These are phyloP conservation scores for Kurtzmaniella natalensis DNA, from an alignment of 1,139 yeast genomes.

Conservation along the genomic window DNA sequence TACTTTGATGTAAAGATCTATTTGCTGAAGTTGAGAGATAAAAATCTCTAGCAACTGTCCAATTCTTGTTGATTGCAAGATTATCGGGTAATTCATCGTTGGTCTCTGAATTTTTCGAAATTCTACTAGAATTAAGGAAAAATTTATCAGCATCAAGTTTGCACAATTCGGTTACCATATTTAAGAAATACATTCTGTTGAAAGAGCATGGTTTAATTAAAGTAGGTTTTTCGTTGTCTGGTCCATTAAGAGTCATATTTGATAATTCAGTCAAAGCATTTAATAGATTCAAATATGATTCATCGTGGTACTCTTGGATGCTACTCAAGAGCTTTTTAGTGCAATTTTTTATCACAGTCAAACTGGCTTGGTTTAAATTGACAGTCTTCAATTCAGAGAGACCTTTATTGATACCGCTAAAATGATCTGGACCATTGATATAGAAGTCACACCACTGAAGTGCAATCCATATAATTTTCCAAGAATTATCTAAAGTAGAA, in stretches of 20 bases:
- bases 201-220: conserved; percentile 29
- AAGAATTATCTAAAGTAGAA: conserved; percentile 58
- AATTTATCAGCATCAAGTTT: conserved; percentile 48
- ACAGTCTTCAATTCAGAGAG: conserved; percentile 19
- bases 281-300: conserved; percentile 46
- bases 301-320: conserved; percentile 47
- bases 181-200: conserved; percentile 38
- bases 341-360: conserved; percentile 50
- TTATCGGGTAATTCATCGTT: too few species aligned
- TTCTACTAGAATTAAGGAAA: conserved; percentile 22
- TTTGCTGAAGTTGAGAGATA: conserved; percentile 32
- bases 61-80: conserved; percentile 23
- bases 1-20: conserved; percentile 38
- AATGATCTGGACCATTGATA: conserved; percentile 57
- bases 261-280: conserved; percentile 44
- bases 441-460: conserved; percentile 73
- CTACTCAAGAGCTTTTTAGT: conserved; percentile 60
- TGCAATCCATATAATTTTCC: conserved; percentile 66
- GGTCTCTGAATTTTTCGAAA: neutral
- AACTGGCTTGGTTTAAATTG: conserved; percentile 34
- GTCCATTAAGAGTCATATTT: conserved; percentile 14
- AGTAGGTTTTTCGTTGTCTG: conserved; percentile 3
- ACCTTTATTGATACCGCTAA: conserved; percentile 14
- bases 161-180: conserved; percentile 40
- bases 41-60: conserved; percentile 44